These are phyloP conservation scores for Dendrobium huoshanense DNA, from an alignment of 106 monocot genomes.

Conservation along the genomic window DNA sequence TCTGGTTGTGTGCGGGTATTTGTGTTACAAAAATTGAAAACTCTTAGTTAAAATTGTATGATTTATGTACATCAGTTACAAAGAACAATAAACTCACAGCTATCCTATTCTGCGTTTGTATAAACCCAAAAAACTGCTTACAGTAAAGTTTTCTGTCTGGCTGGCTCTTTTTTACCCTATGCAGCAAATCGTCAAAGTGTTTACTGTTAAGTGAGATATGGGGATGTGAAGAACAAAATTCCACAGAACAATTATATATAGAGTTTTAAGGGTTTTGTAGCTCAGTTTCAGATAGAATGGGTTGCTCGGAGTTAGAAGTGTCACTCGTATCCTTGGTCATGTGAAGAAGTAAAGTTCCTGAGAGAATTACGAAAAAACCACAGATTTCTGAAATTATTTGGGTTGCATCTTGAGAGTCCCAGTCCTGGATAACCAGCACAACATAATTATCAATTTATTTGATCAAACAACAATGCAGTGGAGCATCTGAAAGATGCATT, in stretches of 20 bases:
- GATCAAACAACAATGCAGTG: not conserved
- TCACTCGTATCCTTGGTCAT: constrained; percentile 12
- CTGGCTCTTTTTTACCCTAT: too few relatives aligned
- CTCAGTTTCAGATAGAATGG: not conserved
- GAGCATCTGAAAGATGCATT: not conserved
- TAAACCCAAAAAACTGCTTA: too few relatives aligned
- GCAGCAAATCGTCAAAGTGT: too few relatives aligned
- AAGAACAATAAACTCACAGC: not conserved
- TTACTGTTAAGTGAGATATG: too few relatives aligned
- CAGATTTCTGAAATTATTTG: constrained; percentile 19
- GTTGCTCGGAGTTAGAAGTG: not conserved
- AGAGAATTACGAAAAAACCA: constrained; percentile 19
- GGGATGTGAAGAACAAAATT: not conserved
- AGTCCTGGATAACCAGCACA: constrained; percentile 2
- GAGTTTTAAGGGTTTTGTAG: not conserved
- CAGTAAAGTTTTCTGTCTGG: too few relatives aligned
- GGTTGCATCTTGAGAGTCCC: constrained; percentile 14
- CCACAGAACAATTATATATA: not conserved
- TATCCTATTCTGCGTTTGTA: not conserved
- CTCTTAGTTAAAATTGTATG: not conserved
- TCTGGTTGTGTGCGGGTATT: too few relatives aligned
- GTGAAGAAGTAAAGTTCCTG: constrained; percentile 20
- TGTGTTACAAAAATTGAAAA: too few relatives aligned
- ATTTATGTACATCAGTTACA: not conserved
- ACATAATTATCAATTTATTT: not conserved